phyloP scores from a whole-genome alignment of 225 moss, liverwort and hornwort species.

The Polytrichum commune region DNA sequence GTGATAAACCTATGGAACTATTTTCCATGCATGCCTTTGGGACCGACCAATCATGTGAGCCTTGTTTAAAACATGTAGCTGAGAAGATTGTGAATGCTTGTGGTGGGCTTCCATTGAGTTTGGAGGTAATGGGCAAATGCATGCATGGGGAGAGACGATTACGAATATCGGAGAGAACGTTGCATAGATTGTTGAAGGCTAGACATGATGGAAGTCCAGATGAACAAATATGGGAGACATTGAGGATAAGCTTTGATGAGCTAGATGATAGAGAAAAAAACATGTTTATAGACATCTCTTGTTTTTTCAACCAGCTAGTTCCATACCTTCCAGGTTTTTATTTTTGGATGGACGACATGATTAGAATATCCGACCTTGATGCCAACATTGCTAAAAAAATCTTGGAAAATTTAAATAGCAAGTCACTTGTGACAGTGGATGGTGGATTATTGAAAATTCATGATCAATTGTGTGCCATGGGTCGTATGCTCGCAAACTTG shows the following conservation, averaged over 20 bases:
- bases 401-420: not conserved
- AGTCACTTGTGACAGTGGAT: conserved; percentile 1
- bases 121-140: conserved; percentile 3
- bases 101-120: conserved; percentile 11
- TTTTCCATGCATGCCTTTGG: conserved; percentile 4
- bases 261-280: not conserved
- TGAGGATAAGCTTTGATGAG: conserved; percentile 8
- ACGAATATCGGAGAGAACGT: conserved; percentile 6
- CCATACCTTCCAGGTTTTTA: not conserved
- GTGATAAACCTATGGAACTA: not conserved
- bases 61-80: not conserved
- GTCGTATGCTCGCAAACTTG: not conserved
- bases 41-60: not conserved
- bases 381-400: not conserved
- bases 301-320: not conserved
- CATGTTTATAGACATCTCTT: conserved; percentile 1
- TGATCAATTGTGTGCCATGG: conserved; percentile 4
- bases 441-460: not conserved
- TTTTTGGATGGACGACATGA: not conserved
- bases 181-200: conserved; percentile 1
- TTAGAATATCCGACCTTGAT: not conserved
- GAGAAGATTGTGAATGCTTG: conserved; percentile 8
- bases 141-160: not conserved
- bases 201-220: conserved; percentile 1
- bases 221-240: conserved; percentile 5